Conservation (phyloP, 2,329 filamentous ascomycete species). For the Botryotinia globosa region DNA sequence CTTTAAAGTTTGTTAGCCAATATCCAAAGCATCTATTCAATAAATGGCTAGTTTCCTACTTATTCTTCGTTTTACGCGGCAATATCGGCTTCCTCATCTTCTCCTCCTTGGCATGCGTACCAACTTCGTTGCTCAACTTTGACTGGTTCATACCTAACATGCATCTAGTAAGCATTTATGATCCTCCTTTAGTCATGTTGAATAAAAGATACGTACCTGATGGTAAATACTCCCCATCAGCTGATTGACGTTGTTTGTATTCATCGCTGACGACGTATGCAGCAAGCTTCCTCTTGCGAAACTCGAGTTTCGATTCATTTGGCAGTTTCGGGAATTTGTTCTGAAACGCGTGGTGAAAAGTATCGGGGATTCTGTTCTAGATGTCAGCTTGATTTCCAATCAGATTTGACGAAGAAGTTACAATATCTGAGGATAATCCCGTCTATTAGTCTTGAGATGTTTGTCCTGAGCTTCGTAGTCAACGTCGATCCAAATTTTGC, state of each 20-base stretch:
- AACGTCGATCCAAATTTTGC: not conserved
- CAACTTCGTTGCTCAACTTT: not conserved
- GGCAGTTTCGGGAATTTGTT: not conserved
- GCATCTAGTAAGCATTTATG: not conserved
- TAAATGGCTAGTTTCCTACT: not conserved
- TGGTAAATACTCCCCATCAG: not conserved
- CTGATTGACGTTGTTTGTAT: not conserved
- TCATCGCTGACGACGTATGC: not conserved
- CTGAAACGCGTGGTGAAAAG: not conserved
- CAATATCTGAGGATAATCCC: not conserved
- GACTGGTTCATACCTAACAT: not conserved
- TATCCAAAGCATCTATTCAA: not conserved
- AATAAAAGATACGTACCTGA: not conserved
- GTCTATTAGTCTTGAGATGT: not conserved
- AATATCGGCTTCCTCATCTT: not conserved
- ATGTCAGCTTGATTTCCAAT: not conserved
- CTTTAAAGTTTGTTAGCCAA: not conserved
- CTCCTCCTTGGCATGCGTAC: not conserved
- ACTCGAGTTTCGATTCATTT: not conserved
- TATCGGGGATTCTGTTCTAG: not conserved
- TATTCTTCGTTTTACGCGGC: not conserved
- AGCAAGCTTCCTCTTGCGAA: not conserved
- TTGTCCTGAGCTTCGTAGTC: not conserved
- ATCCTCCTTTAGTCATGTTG: not conserved
- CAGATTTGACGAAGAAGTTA: not conserved